Evolutionary conservation across 1,139 yeast species (phyloP), one percentile per base, ranked within the genome.

Genomic region (Pichia sp.): DNA sequence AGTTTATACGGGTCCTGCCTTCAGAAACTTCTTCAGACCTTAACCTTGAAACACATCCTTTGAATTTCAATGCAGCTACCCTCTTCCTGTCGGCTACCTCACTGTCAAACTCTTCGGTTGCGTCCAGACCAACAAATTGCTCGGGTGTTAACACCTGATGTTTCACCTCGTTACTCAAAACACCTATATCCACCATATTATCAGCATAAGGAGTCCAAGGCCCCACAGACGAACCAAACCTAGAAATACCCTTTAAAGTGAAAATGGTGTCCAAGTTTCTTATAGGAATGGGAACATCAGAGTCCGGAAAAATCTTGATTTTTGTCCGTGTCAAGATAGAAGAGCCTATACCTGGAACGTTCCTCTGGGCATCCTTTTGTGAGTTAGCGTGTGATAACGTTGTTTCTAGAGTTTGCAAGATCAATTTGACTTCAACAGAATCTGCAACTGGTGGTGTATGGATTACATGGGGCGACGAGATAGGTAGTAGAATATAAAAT

Each of bases 131-230:
- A 51, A 60, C 55, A 26, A 58, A 49, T 52, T 54, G 18, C 16
- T 47, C 48, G 10, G 65, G 65, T 28, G 62, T 59, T 36, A 65
- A 21, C n/a, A 51, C 41, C 10, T 61, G 43, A 52, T 60, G 82
- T 18, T 46, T 49, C 3, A 36, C 9, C 34, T 54, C 60, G 30
- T 73, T 67, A 9, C 73, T 79, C 37, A 86, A 70, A 0, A 93
- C 90, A 3, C 82, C 73, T 22, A 75, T 71, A 64, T 87, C 95
- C 2, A 81, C 79, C 0, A 72, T 69, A 1, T 80, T 81, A 59
- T 82, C 82, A 0, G 93, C 90, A 64, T 85, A 87, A 0, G 82
- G 77, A 0, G 79, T 65, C 95, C 95, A 87, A 4, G 79, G 74
- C 0, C 90, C 93, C 52, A 83, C 63, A 25, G 88, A 74, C 41